phyloP scores from a whole-genome alignment of 495 filamentous ascomycete species.

The Pseudevernia furfuracea region DNA sequence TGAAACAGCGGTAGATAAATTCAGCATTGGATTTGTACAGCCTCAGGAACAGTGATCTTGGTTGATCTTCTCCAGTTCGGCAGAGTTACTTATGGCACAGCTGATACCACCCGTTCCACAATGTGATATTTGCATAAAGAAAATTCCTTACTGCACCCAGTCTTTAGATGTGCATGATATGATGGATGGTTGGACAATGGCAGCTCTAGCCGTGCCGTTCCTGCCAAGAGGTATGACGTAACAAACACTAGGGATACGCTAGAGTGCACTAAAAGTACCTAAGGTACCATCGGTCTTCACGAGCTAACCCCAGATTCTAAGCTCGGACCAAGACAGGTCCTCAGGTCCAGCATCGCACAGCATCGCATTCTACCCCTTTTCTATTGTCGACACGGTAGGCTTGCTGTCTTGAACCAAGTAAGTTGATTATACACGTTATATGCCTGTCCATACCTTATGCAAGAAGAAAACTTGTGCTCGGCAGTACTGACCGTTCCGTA shows the following conservation, averaged over 20 bases:
- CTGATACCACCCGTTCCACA: background rate
- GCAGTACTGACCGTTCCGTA: background rate
- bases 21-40: too few species aligned
- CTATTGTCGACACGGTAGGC: background rate
- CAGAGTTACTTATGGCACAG: background rate
- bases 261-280: background rate
- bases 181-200: background rate
- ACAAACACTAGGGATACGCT: background rate
- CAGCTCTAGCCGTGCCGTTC: background rate
- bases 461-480: background rate
- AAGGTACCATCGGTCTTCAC: background rate
- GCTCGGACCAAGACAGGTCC: background rate
- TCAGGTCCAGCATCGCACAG: background rate
- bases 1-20: too few species aligned
- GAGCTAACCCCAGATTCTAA: background rate
- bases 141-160: too few species aligned
- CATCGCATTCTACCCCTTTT: background rate
- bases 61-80: background rate
- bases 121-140: too few species aligned
- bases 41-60: background rate
- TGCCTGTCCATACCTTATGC: background rate
- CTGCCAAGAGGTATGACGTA: background rate
- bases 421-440: background rate
- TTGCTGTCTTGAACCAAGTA: background rate
- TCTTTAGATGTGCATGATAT: too few species aligned